Conservation (phyloP, 2,329 filamentous ascomycete species). For the Ophiostoma sp. region DNA sequence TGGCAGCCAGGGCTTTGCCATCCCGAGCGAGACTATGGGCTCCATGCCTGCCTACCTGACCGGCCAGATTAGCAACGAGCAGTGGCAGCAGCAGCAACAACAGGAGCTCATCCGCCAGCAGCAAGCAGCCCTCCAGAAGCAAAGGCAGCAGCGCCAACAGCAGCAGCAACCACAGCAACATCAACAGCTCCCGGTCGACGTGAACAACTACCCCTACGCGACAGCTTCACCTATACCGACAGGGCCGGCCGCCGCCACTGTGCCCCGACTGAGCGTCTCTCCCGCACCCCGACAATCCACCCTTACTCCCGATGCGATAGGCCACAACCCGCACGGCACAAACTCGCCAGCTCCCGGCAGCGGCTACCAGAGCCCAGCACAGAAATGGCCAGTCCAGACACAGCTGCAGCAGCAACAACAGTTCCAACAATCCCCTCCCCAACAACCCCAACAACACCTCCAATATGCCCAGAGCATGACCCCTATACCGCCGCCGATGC, state of each 20-base stretch:
- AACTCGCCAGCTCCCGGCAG: background rate
- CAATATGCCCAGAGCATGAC: slow-evolving; percentile 2
- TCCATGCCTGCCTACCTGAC: slow-evolving; percentile 16
- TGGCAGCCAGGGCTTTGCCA: slow-evolving; percentile 13
- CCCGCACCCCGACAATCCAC: slow-evolving; percentile 11
- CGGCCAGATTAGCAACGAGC: slow-evolving; percentile 18
- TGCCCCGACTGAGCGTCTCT: slow-evolving; percentile 7
- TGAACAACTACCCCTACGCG: background rate
- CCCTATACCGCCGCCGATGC: slow-evolving; percentile 10
- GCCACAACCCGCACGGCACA: background rate
- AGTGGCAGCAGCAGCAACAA: slow-evolving; percentile 24
- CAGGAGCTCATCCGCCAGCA: slow-evolving; percentile 19
- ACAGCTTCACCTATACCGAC: background rate
- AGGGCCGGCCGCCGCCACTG: background rate
- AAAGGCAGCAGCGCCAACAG: slow-evolving; percentile 16
- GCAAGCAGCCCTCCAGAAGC: background rate
- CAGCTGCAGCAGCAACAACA: background rate
- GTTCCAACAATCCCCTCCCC: background rate
- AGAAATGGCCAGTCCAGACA: slow-evolving; percentile 9
- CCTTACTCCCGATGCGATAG: slow-evolving; percentile 10
- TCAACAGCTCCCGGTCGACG: background rate
- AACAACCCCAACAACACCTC: slow-evolving; percentile 11
- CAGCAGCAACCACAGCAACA: background rate
- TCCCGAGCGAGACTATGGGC: slow-evolving; percentile 6
- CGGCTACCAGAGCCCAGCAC: slow-evolving; percentile 7